Evolutionary conservation across 164 flowering plant genomes (phyloP).

Genomic region (Stephania yunnanensis): DNA sequence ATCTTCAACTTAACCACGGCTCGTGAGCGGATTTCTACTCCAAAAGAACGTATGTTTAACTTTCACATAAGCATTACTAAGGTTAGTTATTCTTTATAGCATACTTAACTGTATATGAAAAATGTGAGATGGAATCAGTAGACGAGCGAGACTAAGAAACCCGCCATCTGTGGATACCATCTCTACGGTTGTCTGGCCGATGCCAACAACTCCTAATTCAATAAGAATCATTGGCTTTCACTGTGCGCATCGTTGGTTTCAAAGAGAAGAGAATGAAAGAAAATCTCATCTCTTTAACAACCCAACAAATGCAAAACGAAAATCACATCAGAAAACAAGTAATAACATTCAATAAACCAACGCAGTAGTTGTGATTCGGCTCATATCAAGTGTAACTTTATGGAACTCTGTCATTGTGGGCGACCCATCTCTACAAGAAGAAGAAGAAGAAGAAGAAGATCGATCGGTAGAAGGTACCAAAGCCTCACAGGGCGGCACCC

Average conservation of each 20-base stretch:
- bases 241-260: conserved; percentile 29
- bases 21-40: too few relatives aligned
- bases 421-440: conserved; percentile 19
- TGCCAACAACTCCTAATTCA: conserved; percentile 23
- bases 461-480: conserved; percentile 20
- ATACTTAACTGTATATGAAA: too few relatives aligned
- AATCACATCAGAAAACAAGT: neutral
- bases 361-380: conserved; percentile 16
- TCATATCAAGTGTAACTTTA: conserved; percentile 59
- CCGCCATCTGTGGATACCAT: conserved; percentile 64
- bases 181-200: conserved; percentile 88
- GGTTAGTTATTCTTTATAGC: neutral
- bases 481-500: conserved; percentile 19
- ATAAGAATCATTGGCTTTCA: conserved; percentile 20
- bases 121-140: conserved; percentile 73
- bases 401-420: conserved; percentile 37
- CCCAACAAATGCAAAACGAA: conserved; percentile 14
- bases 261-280: neutral
- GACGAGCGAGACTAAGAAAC: conserved; percentile 31
- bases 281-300: neutral
- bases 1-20: too few relatives aligned
- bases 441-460: neutral
- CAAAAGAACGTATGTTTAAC: too few relatives aligned
- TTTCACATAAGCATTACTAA: neutral
- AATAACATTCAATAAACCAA: neutral